These are phyloP conservation scores for Geotrichum fermentans DNA, from an alignment of 1,139 yeast species.

Conservation along the genomic window DNA sequence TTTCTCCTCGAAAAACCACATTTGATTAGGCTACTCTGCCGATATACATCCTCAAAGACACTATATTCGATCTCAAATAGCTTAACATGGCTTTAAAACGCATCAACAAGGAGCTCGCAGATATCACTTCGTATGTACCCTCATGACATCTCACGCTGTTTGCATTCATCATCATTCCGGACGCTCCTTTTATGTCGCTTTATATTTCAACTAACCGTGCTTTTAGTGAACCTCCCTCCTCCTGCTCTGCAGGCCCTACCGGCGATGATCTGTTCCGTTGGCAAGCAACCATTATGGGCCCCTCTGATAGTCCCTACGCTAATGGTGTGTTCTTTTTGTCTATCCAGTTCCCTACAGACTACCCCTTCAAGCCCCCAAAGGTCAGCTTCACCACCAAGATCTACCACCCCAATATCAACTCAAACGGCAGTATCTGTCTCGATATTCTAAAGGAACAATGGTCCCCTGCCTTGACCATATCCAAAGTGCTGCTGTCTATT, in stretches of 20 bases:
- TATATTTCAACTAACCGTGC: conserved; percentile 2
- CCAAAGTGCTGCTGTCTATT: conserved; percentile 82
- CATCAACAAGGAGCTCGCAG: conserved; percentile 91
- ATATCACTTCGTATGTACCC: conserved; percentile 87
- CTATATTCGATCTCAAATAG: conserved; percentile 2
- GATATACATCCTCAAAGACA: too few relatives aligned
- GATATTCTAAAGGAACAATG: conserved; percentile 84
- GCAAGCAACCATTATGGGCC: conserved; percentile 97
- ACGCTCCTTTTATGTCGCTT: neutral
- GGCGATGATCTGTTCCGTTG: conserved; percentile 95
- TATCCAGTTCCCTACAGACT: conserved; percentile 91
- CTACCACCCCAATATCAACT: conserved; percentile 87
- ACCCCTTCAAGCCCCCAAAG: conserved; percentile 92
- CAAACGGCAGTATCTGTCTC: conserved; percentile 81
- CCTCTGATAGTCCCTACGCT: conserved; percentile 88
- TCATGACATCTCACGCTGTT: too few relatives aligned
- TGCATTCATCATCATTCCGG: too few relatives aligned
- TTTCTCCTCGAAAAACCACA: neutral
- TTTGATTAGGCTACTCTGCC: too few relatives aligned
- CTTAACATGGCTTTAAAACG: conserved; percentile 77
- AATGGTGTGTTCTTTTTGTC: conserved; percentile 90
- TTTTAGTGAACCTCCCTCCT: conserved; percentile 92
- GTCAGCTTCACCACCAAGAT: conserved; percentile 85
- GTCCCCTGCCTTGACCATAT: conserved; percentile 88
- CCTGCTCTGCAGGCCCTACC: conserved; percentile 98